A percentile compares a stretch with the other conserved stretches of the same genome.
Evolutionary conservation across 116 monocot species (phyloP).

Genomic region (Zostera marina): DNA sequence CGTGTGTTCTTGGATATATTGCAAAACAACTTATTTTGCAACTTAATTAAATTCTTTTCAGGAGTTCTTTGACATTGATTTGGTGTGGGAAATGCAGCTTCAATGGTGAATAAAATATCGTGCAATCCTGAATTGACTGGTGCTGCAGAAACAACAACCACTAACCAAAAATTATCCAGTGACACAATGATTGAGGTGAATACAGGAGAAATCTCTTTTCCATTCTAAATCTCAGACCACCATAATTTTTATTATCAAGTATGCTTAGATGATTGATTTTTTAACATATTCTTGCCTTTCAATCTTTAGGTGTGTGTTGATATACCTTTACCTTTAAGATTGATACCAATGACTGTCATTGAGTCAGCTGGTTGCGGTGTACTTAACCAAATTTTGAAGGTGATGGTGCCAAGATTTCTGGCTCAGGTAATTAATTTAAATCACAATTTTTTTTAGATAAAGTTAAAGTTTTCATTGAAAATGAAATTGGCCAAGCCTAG

Average conservation of each 20-base stretch:
- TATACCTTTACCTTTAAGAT: slow-evolving; percentile 62
- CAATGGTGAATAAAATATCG: slow-evolving; percentile 89
- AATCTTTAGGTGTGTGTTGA: slow-evolving; percentile 52
- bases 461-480: not conserved
- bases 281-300: slow-evolving; percentile 1
- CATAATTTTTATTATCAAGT: no score
- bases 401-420: slow-evolving; percentile 87
- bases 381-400: slow-evolving; percentile 57
- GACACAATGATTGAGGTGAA: slow-evolving; percentile 74
- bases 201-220: not conserved
- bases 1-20: not conserved
- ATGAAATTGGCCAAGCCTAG: no score
- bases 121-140: slow-evolving; percentile 21
- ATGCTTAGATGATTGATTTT: not conserved
- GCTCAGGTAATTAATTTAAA: slow-evolving; percentile 32
- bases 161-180: slow-evolving; percentile 50
- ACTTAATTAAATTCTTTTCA: slow-evolving; percentile 49
- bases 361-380: slow-evolving; percentile 77
- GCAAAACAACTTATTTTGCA: not conserved
- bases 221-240: not conserved
- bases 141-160: slow-evolving; percentile 13
- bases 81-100: slow-evolving; percentile 98
- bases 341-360: slow-evolving; percentile 49
- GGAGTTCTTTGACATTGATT: slow-evolving; percentile 82
- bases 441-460: not conserved